Percentiles rank a stretch among this genome's conserved stretches.
phyloP scores from a whole-genome alignment of 1,139 yeast species.

The Scheffersomyces segobiensis region DNA sequence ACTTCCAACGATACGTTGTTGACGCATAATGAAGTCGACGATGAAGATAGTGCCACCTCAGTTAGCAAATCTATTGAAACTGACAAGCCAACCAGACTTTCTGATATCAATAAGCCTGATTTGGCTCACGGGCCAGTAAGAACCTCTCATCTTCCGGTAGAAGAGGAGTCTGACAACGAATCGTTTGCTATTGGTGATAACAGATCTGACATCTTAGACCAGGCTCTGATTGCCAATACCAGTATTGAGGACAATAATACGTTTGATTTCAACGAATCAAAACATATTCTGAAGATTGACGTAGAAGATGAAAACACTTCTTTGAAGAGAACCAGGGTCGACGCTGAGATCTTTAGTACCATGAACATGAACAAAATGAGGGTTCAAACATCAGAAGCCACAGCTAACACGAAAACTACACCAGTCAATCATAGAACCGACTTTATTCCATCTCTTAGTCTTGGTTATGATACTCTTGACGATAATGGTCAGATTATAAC shows the following conservation, averaged over 20 bases:
- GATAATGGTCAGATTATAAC: constrained; percentile 3
- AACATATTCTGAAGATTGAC: constrained; percentile 2
- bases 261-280: neutral
- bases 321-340: constrained; percentile 20
- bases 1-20: constrained; percentile 29
- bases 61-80: neutral
- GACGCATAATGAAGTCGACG: neutral
- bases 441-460: neutral
- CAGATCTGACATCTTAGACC: constrained; percentile 15
- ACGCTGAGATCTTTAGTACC: constrained; percentile 32
- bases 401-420: neutral
- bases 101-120: constrained; percentile 12
- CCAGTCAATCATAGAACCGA: neutral
- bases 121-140: neutral
- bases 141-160: neutral
- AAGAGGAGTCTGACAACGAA: neutral
- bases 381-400: neutral
- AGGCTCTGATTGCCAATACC: neutral
- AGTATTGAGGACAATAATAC: neutral
- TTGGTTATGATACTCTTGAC: constrained; percentile 1
- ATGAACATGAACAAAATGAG: constrained; percentile 11
- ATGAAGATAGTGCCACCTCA: neutral
- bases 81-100: constrained; percentile 7
- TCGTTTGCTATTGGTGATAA: constrained; percentile 1
- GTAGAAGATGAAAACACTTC: constrained; percentile 5